These are phyloP conservation scores for Moesziomyces globuligerus DNA, from an alignment of 1,284 basidiomycete species.

Conservation along the genomic window DNA sequence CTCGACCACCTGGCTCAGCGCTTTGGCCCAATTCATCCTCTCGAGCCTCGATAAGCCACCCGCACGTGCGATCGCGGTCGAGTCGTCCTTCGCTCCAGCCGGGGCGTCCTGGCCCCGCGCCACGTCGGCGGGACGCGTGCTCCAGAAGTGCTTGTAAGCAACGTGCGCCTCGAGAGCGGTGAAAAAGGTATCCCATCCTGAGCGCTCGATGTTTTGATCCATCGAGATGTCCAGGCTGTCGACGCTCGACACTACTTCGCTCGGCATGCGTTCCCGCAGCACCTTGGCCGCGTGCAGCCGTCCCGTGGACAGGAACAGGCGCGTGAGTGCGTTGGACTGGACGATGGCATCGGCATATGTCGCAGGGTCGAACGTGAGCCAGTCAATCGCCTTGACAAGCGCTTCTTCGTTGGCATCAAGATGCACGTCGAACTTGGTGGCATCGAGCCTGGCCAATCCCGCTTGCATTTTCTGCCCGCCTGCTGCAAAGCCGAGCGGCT, in stretches of 20 bases:
- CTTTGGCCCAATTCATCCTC: conserved; percentile 47
- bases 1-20: conserved; percentile 65
- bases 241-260: conserved; percentile 44
- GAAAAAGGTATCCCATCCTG: conserved; percentile 64
- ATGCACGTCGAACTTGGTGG: conserved; percentile 36
- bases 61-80: conserved; percentile 7
- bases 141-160: conserved; percentile 55
- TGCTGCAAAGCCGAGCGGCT: conserved; percentile 17
- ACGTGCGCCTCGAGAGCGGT: conserved; percentile 55
- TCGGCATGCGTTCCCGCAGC: conserved; percentile 57
- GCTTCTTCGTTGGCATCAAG: conserved; percentile 65
- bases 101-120: no score
- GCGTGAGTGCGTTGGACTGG: conserved; percentile 59
- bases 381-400: conserved; percentile 88
- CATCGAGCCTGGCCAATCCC: conserved; percentile 16
- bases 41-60: conserved; percentile 48
- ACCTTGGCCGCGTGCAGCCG: conserved; percentile 60
- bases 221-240: conserved; percentile 28
- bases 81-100: no score
- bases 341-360: conserved; percentile 64
- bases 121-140: conserved; percentile 28
- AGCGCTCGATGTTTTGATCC: conserved; percentile 56
- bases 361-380: conserved; percentile 79
- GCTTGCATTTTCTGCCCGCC: conserved; percentile 14
- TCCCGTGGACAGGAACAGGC: conserved; percentile 58